Evolutionary conservation across 345 rosid species (phyloP).

Genomic region (Brassica cretica): DNA sequence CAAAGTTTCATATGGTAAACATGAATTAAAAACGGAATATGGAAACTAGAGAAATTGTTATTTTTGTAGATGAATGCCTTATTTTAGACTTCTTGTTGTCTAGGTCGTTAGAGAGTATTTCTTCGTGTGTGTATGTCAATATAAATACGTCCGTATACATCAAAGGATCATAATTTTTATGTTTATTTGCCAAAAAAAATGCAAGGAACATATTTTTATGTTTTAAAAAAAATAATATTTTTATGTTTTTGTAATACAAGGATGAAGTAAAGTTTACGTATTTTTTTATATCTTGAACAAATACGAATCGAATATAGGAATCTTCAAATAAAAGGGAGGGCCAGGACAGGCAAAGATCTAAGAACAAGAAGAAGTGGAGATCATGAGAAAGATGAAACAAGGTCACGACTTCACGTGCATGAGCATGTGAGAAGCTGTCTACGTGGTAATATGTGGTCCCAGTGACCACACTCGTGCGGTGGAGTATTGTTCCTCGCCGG

Average conservation of each 20-base stretch:
- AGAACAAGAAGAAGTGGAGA: constrained; percentile 28
- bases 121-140: not conserved
- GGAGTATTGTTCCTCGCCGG: constrained; percentile 36
- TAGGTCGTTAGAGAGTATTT: not conserved
- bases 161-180: not conserved
- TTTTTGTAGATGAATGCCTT: not conserved
- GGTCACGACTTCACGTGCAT: constrained; percentile 40
- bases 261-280: not conserved
- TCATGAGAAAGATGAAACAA: constrained; percentile 6
- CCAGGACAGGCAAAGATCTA: constrained; percentile 9
- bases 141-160: not conserved
- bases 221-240: too few species aligned
- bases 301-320: not conserved
- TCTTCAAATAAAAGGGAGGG: not conserved
- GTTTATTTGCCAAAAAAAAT: not conserved
- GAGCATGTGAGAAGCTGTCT: constrained; percentile 33
- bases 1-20: not conserved
- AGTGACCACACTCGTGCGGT: constrained; percentile 43
- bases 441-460: constrained; percentile 28
- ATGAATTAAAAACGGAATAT: not conserved
- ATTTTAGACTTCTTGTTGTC: not conserved
- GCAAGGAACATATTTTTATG: too few species aligned
- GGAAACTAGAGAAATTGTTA: not conserved
- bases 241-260: not conserved
- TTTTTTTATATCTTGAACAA: not conserved